Evolutionary conservation across 805 yeast species (phyloP).

Genomic region (Tetrapisispora pingtungensis): DNA sequence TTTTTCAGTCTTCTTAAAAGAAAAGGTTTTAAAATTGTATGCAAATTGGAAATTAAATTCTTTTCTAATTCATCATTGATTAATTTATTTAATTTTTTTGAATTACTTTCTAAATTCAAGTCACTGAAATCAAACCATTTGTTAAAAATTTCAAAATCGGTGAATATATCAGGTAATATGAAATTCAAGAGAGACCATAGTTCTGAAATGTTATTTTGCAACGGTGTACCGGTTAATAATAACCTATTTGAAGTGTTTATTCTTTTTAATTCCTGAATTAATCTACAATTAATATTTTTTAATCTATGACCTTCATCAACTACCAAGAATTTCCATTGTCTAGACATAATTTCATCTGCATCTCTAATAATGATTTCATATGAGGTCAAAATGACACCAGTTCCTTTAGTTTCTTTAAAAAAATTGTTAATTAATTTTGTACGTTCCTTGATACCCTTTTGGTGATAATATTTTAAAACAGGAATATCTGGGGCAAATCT

Average conservation of each 20-base stretch:
- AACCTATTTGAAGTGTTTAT: slow-evolving; percentile 61
- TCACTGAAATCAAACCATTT: slow-evolving; percentile 87
- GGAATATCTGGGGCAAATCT: slow-evolving; percentile 65
- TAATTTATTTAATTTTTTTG: slow-evolving; percentile 29
- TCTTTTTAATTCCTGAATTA: slow-evolving; percentile 62
- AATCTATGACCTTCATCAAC: slow-evolving; percentile 95
- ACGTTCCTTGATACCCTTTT: slow-evolving; percentile 36
- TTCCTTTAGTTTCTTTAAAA: slow-evolving; percentile 29
- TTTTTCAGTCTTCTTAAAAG: slow-evolving; percentile 70
- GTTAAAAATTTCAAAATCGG: slow-evolving; percentile 80
- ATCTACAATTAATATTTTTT: slow-evolving; percentile 70
- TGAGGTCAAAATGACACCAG: slow-evolving; percentile 61
- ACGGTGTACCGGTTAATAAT: slow-evolving; percentile 89
- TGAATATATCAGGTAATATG: slow-evolving; percentile 85
- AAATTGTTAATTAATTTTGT: slow-evolving; percentile 30
- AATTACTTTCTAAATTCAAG: slow-evolving; percentile 31
- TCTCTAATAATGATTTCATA: slow-evolving; percentile 76
- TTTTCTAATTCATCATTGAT: slow-evolving; percentile 50
- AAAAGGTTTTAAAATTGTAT: slow-evolving; percentile 82
- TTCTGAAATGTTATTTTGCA: slow-evolving; percentile 84
- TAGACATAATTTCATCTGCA: slow-evolving; percentile 39
- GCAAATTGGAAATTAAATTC: slow-evolving; percentile 64
- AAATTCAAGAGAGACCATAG: slow-evolving; percentile 88
- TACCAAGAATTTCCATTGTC: slow-evolving; percentile 71
- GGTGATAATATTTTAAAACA: slow-evolving; percentile 55